Evolutionary conservation across 1,139 yeast species (phyloP).

Genomic region (Kodamaea derodonti): DNA sequence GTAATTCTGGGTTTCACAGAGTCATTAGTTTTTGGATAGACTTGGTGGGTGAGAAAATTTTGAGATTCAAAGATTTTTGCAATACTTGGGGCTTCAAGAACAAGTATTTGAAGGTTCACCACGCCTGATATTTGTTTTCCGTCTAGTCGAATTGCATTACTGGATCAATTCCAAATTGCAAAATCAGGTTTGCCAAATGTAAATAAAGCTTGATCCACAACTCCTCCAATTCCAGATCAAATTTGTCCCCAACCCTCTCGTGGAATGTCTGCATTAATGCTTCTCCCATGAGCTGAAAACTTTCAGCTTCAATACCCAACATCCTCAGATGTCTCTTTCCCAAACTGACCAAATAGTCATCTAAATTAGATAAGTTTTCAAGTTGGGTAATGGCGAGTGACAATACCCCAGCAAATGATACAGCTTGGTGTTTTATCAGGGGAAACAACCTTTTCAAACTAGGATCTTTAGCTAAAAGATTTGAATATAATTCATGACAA

Average conservation of each 20-base stretch:
- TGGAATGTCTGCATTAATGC: conserved; percentile 71
- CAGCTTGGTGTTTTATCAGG: conserved; percentile 66
- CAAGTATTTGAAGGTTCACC: too few species aligned
- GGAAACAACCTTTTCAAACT: conserved; percentile 57
- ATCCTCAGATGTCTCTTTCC: conserved; percentile 78
- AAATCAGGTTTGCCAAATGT: conserved; percentile 60
- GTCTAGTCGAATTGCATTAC: conserved; percentile 24
- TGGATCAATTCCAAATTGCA: conserved; percentile 67
- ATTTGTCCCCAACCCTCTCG: conserved; percentile 54
- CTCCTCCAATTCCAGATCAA: conserved; percentile 50
- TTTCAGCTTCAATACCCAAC: conserved; percentile 67
- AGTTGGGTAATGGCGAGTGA: conserved; percentile 53
- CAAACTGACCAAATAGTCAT: conserved; percentile 57
- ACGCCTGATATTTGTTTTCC: too few species aligned
- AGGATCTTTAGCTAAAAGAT: conserved; percentile 52
- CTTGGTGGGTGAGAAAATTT: too few species aligned
- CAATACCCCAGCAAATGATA: conserved; percentile 76
- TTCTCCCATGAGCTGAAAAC: conserved; percentile 76
- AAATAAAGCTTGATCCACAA: conserved; percentile 70
- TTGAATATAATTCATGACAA: conserved; percentile 61
- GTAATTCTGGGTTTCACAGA: too few species aligned
- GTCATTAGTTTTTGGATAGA: too few species aligned
- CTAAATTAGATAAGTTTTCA: conserved; percentile 41
- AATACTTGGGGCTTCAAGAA: too few species aligned
- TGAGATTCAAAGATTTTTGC: too few species aligned